Evolutionary conservation across 1,284 basidiomycete species (phyloP).

Genomic region (Cutaneotrichosporon dermatis): DNA sequence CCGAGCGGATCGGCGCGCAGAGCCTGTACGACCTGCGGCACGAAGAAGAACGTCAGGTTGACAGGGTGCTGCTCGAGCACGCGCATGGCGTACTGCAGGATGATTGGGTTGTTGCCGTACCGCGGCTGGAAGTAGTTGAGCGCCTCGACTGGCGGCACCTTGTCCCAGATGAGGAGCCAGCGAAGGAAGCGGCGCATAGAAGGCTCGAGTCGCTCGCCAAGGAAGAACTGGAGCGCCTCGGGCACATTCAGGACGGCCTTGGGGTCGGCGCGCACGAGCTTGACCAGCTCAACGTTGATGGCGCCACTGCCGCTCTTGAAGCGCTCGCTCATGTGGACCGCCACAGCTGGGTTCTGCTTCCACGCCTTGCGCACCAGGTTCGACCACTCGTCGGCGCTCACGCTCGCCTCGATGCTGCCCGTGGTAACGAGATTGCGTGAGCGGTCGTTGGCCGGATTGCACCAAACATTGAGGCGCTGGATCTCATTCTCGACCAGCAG

Average conservation of each 20-base stretch:
- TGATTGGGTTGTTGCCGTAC: slow-evolving; percentile 74
- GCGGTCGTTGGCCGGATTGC: slow-evolving; percentile 74
- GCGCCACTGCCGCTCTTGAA: slow-evolving; percentile 61
- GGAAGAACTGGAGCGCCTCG: slow-evolving; percentile 72
- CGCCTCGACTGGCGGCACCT: slow-evolving; percentile 81
- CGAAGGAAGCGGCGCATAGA: slow-evolving; percentile 40
- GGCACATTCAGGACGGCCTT: slow-evolving; percentile 67
- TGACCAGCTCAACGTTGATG: slow-evolving; percentile 64
- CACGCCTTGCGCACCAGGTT: slow-evolving; percentile 69
- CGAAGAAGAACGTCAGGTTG: slow-evolving; percentile 96
- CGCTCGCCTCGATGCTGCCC: background rate
- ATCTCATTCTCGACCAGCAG: slow-evolving; percentile 89
- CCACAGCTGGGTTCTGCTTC: slow-evolving; percentile 76
- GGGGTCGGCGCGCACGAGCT: slow-evolving; percentile 70
- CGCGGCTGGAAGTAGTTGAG: slow-evolving; percentile 80
- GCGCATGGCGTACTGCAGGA: slow-evolving; percentile 95
- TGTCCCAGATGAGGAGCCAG: slow-evolving; percentile 82
- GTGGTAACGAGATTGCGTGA: slow-evolving; percentile 48
- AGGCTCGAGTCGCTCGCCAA: slow-evolving; percentile 65
- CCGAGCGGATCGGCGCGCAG: slow-evolving; percentile 82
- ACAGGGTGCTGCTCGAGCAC: slow-evolving; percentile 93
- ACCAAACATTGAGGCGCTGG: slow-evolving; percentile 80
- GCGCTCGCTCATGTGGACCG: slow-evolving; percentile 76
- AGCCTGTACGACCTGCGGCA: slow-evolving; percentile 97
- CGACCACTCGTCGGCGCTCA: slow-evolving; percentile 63